Conservation (phyloP, 352 stramenopile species). For the Pythium phragmitis region DNA sequence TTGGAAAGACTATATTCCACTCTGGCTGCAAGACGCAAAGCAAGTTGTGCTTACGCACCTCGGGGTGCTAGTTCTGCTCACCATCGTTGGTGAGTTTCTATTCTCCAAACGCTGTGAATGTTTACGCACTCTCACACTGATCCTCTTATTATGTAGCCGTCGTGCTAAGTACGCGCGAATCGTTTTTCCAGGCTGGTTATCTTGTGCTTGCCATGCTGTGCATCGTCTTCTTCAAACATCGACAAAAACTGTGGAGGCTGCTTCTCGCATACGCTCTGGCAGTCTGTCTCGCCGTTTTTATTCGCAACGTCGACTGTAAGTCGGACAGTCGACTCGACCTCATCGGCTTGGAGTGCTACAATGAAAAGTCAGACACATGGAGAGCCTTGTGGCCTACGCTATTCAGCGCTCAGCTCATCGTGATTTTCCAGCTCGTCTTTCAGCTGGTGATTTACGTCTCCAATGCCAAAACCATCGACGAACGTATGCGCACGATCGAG, state of each 20-base stretch:
- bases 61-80: conserved; percentile 78
- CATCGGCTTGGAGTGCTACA: conserved; percentile 74
- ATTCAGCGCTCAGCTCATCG: conserved; percentile 79
- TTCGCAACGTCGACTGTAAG: conserved; percentile 75
- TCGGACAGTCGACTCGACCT: conserved; percentile 45
- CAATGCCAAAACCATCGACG: conserved; percentile 67
- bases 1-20: conserved; percentile 46
- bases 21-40: conserved; percentile 76
- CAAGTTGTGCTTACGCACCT: conserved; percentile 72
- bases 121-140: not conserved
- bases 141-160: conserved; percentile 46
- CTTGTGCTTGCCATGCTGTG: conserved; percentile 73
- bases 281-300: conserved; percentile 73
- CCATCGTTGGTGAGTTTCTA: conserved; percentile 60
- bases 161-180: conserved; percentile 75
- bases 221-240: conserved; percentile 83
- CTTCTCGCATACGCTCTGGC: conserved; percentile 69
- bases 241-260: conserved; percentile 73
- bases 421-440: conserved; percentile 84
- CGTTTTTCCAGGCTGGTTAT: conserved; percentile 84
- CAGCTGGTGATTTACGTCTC: conserved; percentile 84
- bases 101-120: not conserved
- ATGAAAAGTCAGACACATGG: conserved; percentile 55
- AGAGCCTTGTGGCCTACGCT: conserved; percentile 73
- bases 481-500: conserved; percentile 59